Evolutionary conservation across 1,139 yeast genomes (phyloP).

Genomic region (Protomyces arabidopsidicola): DNA sequence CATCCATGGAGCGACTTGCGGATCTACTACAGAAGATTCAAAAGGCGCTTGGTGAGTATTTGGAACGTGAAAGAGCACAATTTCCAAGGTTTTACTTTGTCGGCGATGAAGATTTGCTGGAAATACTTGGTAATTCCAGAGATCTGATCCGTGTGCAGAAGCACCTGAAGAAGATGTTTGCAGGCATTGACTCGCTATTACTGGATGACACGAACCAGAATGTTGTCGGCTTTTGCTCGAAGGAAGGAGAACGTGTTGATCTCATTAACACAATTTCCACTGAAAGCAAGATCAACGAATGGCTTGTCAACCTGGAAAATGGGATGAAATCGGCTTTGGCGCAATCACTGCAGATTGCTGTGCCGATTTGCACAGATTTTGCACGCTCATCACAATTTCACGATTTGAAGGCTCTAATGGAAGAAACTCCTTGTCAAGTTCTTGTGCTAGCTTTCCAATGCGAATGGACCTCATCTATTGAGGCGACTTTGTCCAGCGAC

Average conservation of each 20-base stretch:
- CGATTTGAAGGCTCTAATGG: slow-evolving; percentile 40
- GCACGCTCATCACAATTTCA: not conserved
- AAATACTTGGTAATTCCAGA: slow-evolving; percentile 65
- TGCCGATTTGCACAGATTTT: slow-evolving; percentile 32
- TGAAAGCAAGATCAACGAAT: slow-evolving; percentile 51
- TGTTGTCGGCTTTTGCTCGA: slow-evolving; percentile 53
- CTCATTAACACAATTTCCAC: slow-evolving; percentile 49
- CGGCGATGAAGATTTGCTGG: slow-evolving; percentile 86
- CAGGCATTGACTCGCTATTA: slow-evolving; percentile 53
- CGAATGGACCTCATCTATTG: slow-evolving; percentile 50
- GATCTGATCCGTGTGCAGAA: slow-evolving; percentile 51
- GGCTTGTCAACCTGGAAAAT: slow-evolving; percentile 60
- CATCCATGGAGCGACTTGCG: slow-evolving; percentile 49
- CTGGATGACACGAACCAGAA: slow-evolving; percentile 42
- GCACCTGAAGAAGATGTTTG: slow-evolving; percentile 68
- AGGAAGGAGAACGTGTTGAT: slow-evolving; percentile 57
- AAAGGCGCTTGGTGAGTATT: slow-evolving; percentile 66
- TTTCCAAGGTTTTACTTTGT: slow-evolving; percentile 83
- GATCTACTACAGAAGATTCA: slow-evolving; percentile 58
- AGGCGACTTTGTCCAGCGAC: slow-evolving; percentile 36
- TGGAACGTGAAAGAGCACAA: slow-evolving; percentile 70
- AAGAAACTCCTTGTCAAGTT: slow-evolving; percentile 55
- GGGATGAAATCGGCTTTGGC: slow-evolving; percentile 53
- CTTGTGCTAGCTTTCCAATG: slow-evolving; percentile 56
- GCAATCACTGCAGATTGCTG: slow-evolving; percentile 38